Evolutionary conservation across 192 early-diverging fungal species (phyloP), one percentile per base, ranked within the genome.

Genomic region (Tieghemiomyces parasiticus): DNA sequence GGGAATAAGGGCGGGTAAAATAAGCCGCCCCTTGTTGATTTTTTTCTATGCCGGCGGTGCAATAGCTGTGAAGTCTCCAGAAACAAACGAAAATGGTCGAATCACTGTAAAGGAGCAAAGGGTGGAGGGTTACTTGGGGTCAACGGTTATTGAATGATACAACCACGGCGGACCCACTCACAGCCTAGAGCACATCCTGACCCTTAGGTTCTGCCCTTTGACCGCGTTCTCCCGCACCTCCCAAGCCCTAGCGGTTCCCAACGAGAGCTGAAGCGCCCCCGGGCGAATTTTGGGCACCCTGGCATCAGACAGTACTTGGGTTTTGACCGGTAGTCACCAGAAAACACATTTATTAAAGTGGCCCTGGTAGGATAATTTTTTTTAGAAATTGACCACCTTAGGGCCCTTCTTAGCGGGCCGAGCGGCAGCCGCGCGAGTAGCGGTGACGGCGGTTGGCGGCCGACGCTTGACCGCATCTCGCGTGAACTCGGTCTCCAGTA

Each of bases 401-500:
- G 50, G 16, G 4, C 13, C 2, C 26, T 52, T 52, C 2, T 52
- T 8, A 29, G 50, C 26, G 13, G 50, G 30, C 13, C 20, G 30
- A 14, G 14, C 50, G 30, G 50, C 30, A 3, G 24, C 24, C 26
- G 26, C 24, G 22, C 24, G 24, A 24, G 50, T 25, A 47, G 8
- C 46, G 2, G 46, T 3, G 2, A 24, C 46, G 2, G 3, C 46
- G 1, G 46, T 22, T 47, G 46, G 25, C 8, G 19, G 19, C 25
- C 25, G 46, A 24, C 26, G 50, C 26, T 24, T 20, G 50, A 24
- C 26, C 22, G 2, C 26, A 30, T 52, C 50, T 13, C 24, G 13
- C 2, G 13, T 13, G 30, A 29, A 52, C 6, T 52, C 24, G 8
- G 19, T 20, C 1, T 28, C 64, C 65, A 71, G 73, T 35, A 73